Base-by-base conservation (phyloP, 1,284 basidiomycete species). In the Chondrostereum purpureum region DNA sequence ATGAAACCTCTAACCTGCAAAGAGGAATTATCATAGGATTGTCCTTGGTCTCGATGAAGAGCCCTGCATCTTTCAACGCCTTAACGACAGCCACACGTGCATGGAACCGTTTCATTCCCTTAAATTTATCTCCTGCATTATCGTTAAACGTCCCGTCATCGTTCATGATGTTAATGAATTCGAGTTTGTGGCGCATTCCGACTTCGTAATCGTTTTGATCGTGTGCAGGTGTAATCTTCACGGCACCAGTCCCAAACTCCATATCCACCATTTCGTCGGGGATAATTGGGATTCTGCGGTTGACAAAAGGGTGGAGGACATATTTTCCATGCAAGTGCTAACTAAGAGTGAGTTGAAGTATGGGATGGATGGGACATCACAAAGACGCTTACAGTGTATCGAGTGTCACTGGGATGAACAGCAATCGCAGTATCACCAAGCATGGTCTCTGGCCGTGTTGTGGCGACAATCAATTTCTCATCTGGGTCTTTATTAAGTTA, bases 161-260 rank as follows among this genome's bases (percentile, higher is more conserved):
- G 61, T 97, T 96, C 59, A 99, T 67, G 56, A 99, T 88, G 63
- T 89, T 97, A 71, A 99, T 89, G 61, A 98, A 96, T 48, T 91
- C 84, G 37, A 99, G 75, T 10, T 87, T 81, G 65, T 99, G 92
- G 38, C 95, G 73, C 58, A 82, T 63, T 22, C 92, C 96, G 55
- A 95, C 92, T 57, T 95, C 92, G 65, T 96, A 99, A 77, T 99
- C 95, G 62, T 96, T 96, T 27, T 84, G 88, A 64, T 99, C 96
- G 63, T 99, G 96, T 0, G 95, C 96, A n/a, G 96, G 96, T 0
- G 96, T 99, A 62, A 99, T 99, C 72, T 99, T 99, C 49, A 99
- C 95, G 4, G 95, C 96, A 67, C 96, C 96, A 19, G 96, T 99
- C 45, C 96, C 96, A 56, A 99, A 98, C 33, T 80, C 78, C 85